phyloP scores from a whole-genome alignment of 2,329 filamentous ascomycete species.

The Sarocladium kiliense region DNA sequence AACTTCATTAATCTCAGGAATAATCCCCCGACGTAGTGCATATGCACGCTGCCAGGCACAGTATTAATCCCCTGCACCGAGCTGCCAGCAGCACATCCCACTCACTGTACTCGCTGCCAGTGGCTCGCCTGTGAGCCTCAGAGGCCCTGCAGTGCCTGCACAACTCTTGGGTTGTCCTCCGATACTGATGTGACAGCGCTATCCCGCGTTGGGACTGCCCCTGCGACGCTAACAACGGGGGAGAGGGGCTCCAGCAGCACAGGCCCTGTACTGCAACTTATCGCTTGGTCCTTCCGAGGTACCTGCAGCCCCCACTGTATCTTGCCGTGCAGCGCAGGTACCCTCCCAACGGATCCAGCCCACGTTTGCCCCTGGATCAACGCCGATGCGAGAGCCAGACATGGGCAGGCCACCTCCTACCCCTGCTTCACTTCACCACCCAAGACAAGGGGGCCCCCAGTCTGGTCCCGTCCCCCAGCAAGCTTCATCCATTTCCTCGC shows the following conservation, averaged over 20 bases:
- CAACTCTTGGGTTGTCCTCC: background rate
- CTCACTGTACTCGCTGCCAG: background rate
- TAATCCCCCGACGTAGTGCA: conserved; percentile 3
- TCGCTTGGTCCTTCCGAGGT: background rate
- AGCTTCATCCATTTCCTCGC: conserved; percentile 1
- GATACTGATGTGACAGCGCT: conserved; percentile 1
- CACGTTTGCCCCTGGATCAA: conserved; percentile 3
- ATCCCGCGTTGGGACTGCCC: background rate
- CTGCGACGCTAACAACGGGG: conserved; percentile 1
- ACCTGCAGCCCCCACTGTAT: conserved; percentile 1
- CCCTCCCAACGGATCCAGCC: background rate
- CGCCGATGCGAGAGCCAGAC: background rate
- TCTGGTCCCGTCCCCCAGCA: background rate
- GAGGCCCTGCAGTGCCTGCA: background rate
- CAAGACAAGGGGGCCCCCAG: background rate
- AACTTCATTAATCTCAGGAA: conserved; percentile 1
- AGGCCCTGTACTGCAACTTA: too few relatives aligned
- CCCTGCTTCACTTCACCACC: background rate
- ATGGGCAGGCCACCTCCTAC: background rate
- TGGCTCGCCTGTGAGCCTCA: background rate
- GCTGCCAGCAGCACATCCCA: too few relatives aligned
- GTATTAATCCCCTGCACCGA: background rate
- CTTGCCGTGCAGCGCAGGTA: background rate
- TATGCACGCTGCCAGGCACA: conserved; percentile 2
- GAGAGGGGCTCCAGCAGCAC: background rate